Percentiles rank a stretch among this genome's conserved stretches.
Evolutionary conservation across 345 rosid species (phyloP).

Genomic region (Hibiscus syriacus): DNA sequence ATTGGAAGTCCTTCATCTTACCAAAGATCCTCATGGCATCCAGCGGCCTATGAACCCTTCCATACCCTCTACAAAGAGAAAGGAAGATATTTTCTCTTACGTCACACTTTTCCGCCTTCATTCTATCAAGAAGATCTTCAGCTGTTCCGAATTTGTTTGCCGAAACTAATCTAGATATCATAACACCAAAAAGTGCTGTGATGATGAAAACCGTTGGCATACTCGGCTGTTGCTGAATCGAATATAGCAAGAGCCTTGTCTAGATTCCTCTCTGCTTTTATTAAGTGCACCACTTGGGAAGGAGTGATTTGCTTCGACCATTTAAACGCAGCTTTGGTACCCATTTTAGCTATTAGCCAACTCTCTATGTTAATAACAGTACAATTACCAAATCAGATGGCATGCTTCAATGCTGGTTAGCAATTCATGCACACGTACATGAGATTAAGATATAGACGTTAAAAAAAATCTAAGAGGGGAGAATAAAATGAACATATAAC

Average conservation of each 20-base stretch:
- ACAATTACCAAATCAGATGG: not conserved
- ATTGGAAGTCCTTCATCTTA: slow-evolving; percentile 57
- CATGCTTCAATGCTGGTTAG: not conserved
- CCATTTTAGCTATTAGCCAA: slow-evolving; percentile 19
- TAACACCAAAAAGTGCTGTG: slow-evolving; percentile 39
- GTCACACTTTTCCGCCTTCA: slow-evolving; percentile 57
- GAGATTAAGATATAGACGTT: not conserved
- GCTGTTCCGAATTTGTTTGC: slow-evolving; percentile 60
- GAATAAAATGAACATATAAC: not conserved
- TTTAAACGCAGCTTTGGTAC: slow-evolving; percentile 31
- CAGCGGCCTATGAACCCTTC: slow-evolving; percentile 64
- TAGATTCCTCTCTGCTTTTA: slow-evolving; percentile 52
- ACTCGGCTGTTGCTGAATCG: slow-evolving; percentile 71
- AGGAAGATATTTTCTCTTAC: slow-evolving; percentile 54
- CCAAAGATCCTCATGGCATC: slow-evolving; percentile 65
- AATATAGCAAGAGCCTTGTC: slow-evolving; percentile 52
- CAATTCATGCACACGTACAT: not conserved
- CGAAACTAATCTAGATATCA: slow-evolving; percentile 62
- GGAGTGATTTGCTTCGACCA: slow-evolving; percentile 59
- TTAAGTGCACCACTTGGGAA: slow-evolving; percentile 53
- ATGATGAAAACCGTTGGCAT: slow-evolving; percentile 53
- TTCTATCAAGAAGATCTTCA: slow-evolving; percentile 59
- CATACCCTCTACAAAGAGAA: slow-evolving; percentile 66
- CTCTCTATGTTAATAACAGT: slow-evolving; percentile 7
- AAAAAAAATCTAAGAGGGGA: not conserved